A percentile compares a stretch with the other conserved stretches of the same genome.
Evolutionary conservation across 192 early-diverging fungal species (phyloP).

Genomic region (Coemansia sp.): DNA sequence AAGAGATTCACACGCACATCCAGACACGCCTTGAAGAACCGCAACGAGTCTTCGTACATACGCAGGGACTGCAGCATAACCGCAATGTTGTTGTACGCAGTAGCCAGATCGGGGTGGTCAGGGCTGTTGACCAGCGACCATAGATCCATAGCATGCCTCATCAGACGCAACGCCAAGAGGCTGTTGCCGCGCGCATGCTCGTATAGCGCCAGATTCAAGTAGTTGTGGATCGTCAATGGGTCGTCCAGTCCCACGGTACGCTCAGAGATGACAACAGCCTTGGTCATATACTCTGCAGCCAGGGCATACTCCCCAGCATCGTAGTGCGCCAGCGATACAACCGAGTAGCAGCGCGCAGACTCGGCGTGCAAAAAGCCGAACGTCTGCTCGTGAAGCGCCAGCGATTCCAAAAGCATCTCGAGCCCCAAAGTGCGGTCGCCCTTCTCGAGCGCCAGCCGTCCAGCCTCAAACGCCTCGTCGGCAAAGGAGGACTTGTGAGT

Average conservation of each 20-base stretch:
- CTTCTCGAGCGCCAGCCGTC: conserved; percentile 71
- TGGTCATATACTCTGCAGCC: conserved; percentile 61
- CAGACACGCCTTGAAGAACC: conserved; percentile 73
- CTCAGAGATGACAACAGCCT: conserved; percentile 84
- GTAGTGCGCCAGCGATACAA: conserved; percentile 81
- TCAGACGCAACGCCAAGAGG: conserved; percentile 65
- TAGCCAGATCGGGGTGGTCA: conserved; percentile 81
- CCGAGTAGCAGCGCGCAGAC: conserved; percentile 80
- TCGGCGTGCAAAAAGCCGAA: conserved; percentile 91
- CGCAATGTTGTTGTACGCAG: conserved; percentile 67
- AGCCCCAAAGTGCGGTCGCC: conserved; percentile 76
- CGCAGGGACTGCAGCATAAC: conserved; percentile 75
- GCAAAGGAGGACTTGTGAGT: conserved; percentile 67
- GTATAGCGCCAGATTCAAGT: conserved; percentile 88
- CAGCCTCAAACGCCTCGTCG: conserved; percentile 89
- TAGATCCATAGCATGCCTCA: conserved; percentile 80
- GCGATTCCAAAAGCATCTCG: conserved; percentile 81
- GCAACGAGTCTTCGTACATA: conserved; percentile 58
- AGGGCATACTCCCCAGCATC: conserved; percentile 71
- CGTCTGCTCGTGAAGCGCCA: conserved; percentile 88
- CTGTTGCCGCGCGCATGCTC: conserved; percentile 80
- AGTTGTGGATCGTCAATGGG: conserved; percentile 84
- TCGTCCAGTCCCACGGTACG: conserved; percentile 84
- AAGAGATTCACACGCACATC: conserved; percentile 66
- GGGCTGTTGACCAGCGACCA: conserved; percentile 77